Conservation (phyloP, 2,329 filamentous ascomycete species). For the Stachybotrys chlorohalonatus region DNA sequence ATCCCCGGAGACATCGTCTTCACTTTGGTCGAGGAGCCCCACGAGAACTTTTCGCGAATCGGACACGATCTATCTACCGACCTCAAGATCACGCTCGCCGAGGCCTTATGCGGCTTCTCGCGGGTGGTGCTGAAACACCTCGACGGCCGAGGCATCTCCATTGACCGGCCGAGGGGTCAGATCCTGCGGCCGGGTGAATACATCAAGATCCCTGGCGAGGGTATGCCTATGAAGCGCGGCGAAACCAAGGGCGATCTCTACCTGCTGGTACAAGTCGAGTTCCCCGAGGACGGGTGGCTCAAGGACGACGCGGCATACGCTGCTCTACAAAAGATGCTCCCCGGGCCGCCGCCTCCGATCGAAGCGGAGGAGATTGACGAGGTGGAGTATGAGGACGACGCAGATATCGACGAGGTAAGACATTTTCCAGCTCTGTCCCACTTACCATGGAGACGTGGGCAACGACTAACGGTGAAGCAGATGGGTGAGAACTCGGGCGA, state of each 20-base stretch:
- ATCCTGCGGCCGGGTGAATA: conserved; percentile 76
- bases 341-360: conserved; percentile 51
- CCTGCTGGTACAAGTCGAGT: conserved; percentile 74
- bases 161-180: conserved; percentile 72
- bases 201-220: conserved; percentile 78
- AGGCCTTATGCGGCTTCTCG: conserved; percentile 83
- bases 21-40: conserved; percentile 70
- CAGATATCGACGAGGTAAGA: conserved; percentile 67
- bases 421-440: conserved; percentile 3
- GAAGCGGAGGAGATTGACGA: conserved; percentile 73
- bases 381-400: conserved; percentile 76
- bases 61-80: conserved; percentile 79
- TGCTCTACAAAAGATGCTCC: conserved; percentile 66
- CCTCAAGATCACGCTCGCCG: conserved; percentile 69
- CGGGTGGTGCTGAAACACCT: conserved; percentile 86
- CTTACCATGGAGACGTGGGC: neutral
- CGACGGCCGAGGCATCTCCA: conserved; percentile 80
- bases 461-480: conserved; percentile 19
- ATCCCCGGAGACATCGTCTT: conserved; percentile 92
- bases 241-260: conserved; percentile 83
- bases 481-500: conserved; percentile 68
- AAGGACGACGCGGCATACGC: conserved; percentile 61
- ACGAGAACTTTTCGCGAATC: conserved; percentile 73
- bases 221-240: conserved; percentile 86
- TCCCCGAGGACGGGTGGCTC: conserved; percentile 82